Evolutionary conservation across 371 early-diverging fungal genomes (phyloP), one percentile per base, ranked within the genome.

Genomic region (Gilbertella persicaria): DNA sequence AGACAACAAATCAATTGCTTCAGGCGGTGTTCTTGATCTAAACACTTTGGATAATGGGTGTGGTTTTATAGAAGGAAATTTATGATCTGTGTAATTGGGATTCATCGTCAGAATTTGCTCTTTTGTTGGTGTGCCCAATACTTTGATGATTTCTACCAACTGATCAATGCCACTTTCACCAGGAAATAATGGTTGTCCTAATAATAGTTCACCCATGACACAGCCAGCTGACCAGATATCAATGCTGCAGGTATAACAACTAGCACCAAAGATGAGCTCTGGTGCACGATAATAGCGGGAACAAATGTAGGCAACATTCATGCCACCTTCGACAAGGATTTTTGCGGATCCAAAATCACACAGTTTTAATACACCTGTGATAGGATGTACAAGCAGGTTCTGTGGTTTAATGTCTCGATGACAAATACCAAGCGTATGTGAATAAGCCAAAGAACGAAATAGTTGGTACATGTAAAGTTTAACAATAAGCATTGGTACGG

Each of bases 271-370:
- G 45, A 98, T 94, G 40, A 96, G 83, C 82, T 98, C 98, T 0
- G 98, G 99, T 3, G 98, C 96, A 38, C 99, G 82, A 78, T 98
- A 98, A 72, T 95, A 97, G 59, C 98, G 84, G 33, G 98, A 96
- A 75, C 98, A 97, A 45, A 98, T 96, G 71, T 98, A 97, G 50
- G 93, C 87, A 45, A 96, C 94, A 71, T 97, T 98, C 16, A 90
- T 90, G 59, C 95, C 95, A 46, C 92, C 94, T 10, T 85, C 83
- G 6, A 90, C 80, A 39, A 98, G 78, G 17, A 91, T 84, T 71
- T 97, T 99, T 42, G 98, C 98, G 56, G 88, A 87, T 44, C 99
- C 99, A 81, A 99, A 96, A 77, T 99, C 99, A 71, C 98, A 97
- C 38, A 99, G 81, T 74, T 99, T 99, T 50, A 98, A 74, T 25